Percentiles rank a stretch among this genome's conserved stretches.
Evolutionary conservation across 768 basidiomycete genomes (phyloP).

Genomic region (Suillus americanus): DNA sequence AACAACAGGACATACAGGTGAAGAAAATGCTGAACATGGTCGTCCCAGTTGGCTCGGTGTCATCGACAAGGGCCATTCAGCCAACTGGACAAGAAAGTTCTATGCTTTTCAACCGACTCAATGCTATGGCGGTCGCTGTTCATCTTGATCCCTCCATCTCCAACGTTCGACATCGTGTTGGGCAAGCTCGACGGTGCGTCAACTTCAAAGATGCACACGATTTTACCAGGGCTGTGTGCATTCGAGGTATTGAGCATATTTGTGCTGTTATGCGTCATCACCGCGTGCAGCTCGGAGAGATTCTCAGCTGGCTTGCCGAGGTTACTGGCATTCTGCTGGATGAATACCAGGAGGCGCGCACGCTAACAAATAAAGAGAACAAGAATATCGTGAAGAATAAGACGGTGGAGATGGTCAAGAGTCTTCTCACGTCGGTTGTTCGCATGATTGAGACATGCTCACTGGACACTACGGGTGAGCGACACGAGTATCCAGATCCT

Average conservation of each 20-base stretch:
- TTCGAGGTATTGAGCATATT: conserved; percentile 75
- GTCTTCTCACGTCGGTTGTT: conserved; percentile 58
- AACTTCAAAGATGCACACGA: conserved; percentile 64
- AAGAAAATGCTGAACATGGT: conserved; percentile 73
- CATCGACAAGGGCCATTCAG: conserved; percentile 54
- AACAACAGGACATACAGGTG: conserved; percentile 41
- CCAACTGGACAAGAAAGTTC: conserved; percentile 60
- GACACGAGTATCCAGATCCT: conserved; percentile 59
- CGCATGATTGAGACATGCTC: conserved; percentile 44
- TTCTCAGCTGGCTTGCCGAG: conserved; percentile 64
- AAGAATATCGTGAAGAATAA: conserved; percentile 14
- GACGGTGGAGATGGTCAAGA: conserved; percentile 42
- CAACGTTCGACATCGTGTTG: conserved; percentile 51
- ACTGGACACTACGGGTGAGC: conserved; percentile 37
- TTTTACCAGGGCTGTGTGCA: conserved; percentile 63
- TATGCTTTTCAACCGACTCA: conserved; percentile 81
- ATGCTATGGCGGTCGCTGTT: conserved; percentile 67
- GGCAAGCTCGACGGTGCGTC: conserved; percentile 67
- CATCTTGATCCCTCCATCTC: conserved; percentile 58
- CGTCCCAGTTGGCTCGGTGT: conserved; percentile 68
- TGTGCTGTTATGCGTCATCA: conserved; percentile 60
- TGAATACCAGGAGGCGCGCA: conserved; percentile 46
- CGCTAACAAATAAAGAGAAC: conserved; percentile 18
- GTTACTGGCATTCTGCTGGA: conserved; percentile 53
- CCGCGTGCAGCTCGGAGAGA: conserved; percentile 45